phyloP scores from a whole-genome alignment of 345 rosid genomes.

The Streptanthus diversifolius region DNA sequence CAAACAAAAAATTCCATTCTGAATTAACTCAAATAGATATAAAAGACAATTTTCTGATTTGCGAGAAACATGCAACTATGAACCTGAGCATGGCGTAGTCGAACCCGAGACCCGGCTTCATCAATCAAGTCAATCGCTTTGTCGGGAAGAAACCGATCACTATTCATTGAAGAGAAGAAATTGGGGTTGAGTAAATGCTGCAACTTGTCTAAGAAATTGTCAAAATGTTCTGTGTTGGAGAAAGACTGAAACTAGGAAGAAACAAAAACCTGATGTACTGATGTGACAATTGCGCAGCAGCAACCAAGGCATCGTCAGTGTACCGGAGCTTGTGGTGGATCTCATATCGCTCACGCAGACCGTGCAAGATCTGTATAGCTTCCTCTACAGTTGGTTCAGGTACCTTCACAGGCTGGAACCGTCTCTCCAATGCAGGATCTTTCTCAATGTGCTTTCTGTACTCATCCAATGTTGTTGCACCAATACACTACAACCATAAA shows the following conservation, averaged over 20 bases:
- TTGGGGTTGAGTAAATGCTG: not conserved
- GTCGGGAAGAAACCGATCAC: slow-evolving; percentile 98
- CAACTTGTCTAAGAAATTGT: not conserved
- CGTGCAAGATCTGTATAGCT: slow-evolving; percentile 84
- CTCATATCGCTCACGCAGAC: slow-evolving; percentile 93
- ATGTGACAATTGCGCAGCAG: slow-evolving; percentile 93
- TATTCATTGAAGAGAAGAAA: slow-evolving; percentile 25
- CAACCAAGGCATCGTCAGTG: slow-evolving; percentile 80
- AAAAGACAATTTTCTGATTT: too few species aligned
- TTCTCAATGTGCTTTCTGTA: slow-evolving; percentile 98
- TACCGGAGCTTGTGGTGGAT: slow-evolving; percentile 97
- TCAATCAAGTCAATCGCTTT: slow-evolving; percentile 98
- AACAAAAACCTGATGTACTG: slow-evolving; percentile 82
- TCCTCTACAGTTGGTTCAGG: slow-evolving; percentile 98
- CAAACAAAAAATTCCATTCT: slow-evolving; percentile 4
- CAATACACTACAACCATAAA: slow-evolving; percentile 73
- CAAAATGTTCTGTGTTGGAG: not conserved
- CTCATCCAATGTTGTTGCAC: slow-evolving; percentile 97
- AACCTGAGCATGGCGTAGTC: slow-evolving; percentile 94
- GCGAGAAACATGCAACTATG: slow-evolving; percentile 3
- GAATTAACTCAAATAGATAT: slow-evolving; percentile 5
- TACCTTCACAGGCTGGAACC: slow-evolving; percentile 99
- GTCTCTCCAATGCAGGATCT: slow-evolving; percentile 97
- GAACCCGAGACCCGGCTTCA: slow-evolving; percentile 99
- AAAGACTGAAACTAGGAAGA: not conserved